Percentiles rank a stretch among this genome's conserved stretches.
These are phyloP conservation scores for Cutaneotrichosporon cutaneum DNA, from an alignment of 1,284 basidiomycete genomes.

Conservation along the genomic window DNA sequence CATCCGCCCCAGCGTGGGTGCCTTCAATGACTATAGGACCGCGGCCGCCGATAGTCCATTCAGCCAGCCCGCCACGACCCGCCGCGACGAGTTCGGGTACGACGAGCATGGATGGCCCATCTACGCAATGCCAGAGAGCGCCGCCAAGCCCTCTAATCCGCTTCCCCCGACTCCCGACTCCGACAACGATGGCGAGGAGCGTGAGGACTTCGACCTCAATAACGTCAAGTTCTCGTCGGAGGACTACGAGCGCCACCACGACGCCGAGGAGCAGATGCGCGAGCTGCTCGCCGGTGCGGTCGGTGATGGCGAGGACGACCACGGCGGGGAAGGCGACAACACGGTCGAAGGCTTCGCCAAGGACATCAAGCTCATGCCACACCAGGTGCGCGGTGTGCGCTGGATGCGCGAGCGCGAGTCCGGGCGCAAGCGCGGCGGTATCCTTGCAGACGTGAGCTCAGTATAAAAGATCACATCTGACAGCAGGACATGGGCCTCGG, in stretches of 20 bases:
- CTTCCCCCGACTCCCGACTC: neutral
- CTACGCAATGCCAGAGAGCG: neutral
- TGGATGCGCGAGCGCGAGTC: slow-evolving; percentile 88
- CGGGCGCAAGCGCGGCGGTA: slow-evolving; percentile 77
- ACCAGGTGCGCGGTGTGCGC: slow-evolving; percentile 73
- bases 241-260: slow-evolving; percentile 45
- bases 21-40: slow-evolving; percentile 17
- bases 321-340: slow-evolving; percentile 60
- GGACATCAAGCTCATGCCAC: slow-evolving; percentile 70
- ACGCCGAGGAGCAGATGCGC: slow-evolving; percentile 59
- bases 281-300: slow-evolving; percentile 54
- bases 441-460: slow-evolving; percentile 78
- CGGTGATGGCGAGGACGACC: slow-evolving; percentile 50
- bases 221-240: slow-evolving; percentile 35
- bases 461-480: slow-evolving; percentile 8
- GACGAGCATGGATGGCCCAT: slow-evolving; percentile 28
- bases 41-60: slow-evolving; percentile 5
- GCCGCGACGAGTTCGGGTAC: slow-evolving; percentile 23
- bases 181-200: slow-evolving; percentile 28
- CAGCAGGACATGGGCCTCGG: slow-evolving; percentile 62
- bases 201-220: slow-evolving; percentile 45
- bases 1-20: slow-evolving; percentile 43
- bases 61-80: neutral
- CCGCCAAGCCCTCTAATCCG: neutral
- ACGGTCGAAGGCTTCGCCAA: slow-evolving; percentile 70